Evolutionary conservation across 2,329 filamentous ascomycete genomes (phyloP).

Genomic region (Fusarium scirpi): DNA sequence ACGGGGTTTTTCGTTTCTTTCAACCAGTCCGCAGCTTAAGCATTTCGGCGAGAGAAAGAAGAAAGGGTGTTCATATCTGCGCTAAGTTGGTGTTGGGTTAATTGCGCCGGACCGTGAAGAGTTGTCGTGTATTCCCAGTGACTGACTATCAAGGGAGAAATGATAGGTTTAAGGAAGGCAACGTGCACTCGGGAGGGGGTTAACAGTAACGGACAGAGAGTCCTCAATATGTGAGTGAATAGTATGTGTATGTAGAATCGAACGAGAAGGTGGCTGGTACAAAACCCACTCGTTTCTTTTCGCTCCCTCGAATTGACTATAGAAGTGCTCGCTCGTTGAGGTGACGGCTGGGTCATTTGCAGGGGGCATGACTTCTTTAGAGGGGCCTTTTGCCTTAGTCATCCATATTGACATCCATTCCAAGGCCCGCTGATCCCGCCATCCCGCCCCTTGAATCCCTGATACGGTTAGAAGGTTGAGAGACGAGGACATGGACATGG

Average conservation of each 20-base stretch:
- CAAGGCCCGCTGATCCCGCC: conserved; percentile 31
- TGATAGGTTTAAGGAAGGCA: not conserved
- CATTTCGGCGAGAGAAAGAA: conserved; percentile 39
- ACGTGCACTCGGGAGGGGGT: conserved; percentile 1
- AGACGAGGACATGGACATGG: not conserved
- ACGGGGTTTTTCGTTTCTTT: not conserved
- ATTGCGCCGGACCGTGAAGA: conserved; percentile 14
- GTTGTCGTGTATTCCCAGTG: conserved; percentile 21
- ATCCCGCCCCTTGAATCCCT: conserved; percentile 4
- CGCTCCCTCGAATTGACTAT: conserved; percentile 20
- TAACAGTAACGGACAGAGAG: conserved; percentile 2
- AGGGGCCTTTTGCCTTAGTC: conserved; percentile 28
- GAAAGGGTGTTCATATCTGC: conserved; percentile 38
- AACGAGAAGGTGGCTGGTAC: conserved; percentile 34
- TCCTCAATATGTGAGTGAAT: conserved; percentile 4
- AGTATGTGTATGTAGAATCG: conserved; percentile 24
- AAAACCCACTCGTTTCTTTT: conserved; percentile 21
- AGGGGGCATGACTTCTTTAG: conserved; percentile 20
- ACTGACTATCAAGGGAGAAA: conserved; percentile 33
- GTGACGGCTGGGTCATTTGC: conserved; percentile 1
- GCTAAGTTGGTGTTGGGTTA: conserved; percentile 29
- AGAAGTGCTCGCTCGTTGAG: conserved; percentile 18
- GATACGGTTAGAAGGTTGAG: conserved; percentile 4
- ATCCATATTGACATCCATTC: conserved; percentile 38
- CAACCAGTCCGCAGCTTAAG: conserved; percentile 34